These are phyloP conservation scores for Nicotiana attenuata DNA, from an alignment of 257 asterid genomes.

Conservation along the genomic window DNA sequence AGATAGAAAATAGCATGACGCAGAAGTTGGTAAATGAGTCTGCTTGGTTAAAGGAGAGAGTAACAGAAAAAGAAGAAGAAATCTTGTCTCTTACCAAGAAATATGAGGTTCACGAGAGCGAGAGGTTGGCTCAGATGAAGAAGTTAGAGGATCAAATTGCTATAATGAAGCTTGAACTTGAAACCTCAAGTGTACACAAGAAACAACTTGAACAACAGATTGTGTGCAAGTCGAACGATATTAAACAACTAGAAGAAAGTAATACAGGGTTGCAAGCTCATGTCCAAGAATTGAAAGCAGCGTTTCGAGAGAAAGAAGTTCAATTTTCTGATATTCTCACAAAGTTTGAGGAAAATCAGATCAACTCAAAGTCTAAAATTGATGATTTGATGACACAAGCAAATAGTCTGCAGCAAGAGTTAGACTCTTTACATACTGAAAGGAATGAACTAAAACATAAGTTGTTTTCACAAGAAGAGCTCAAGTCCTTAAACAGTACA, in stretches of 20 bases:
- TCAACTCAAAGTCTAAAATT: conserved; percentile 22
- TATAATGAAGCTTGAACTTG: conserved; percentile 35
- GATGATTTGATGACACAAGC: conserved; percentile 25
- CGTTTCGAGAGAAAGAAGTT: conserved; percentile 22
- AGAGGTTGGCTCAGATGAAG: conserved; percentile 15
- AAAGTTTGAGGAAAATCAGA: conserved; percentile 34
- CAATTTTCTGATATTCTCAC: conserved; percentile 16
- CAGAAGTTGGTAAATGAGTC: conserved; percentile 20
- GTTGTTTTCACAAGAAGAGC: not conserved
- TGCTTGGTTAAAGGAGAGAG: conserved; percentile 18
- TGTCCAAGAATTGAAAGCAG: conserved; percentile 29
- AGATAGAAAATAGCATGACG: conserved; percentile 15
- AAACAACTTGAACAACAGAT: conserved; percentile 31
- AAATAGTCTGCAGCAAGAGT: conserved; percentile 27
- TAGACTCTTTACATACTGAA: conserved; percentile 25
- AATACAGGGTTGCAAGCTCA: conserved; percentile 33
- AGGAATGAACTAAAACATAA: conserved; percentile 22
- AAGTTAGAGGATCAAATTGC: conserved; percentile 43
- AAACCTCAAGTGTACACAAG: conserved; percentile 22
- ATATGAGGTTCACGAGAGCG: conserved; percentile 12
- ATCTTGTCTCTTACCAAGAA: conserved; percentile 15
- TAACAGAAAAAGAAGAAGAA: conserved; percentile 20
- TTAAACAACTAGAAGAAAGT: conserved; percentile 26
- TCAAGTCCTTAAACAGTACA: conserved; percentile 5
- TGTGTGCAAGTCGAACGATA: conserved; percentile 22